Conservation (phyloP, 148 eudicot genomes). For the Chenopodium suecicum region DNA sequence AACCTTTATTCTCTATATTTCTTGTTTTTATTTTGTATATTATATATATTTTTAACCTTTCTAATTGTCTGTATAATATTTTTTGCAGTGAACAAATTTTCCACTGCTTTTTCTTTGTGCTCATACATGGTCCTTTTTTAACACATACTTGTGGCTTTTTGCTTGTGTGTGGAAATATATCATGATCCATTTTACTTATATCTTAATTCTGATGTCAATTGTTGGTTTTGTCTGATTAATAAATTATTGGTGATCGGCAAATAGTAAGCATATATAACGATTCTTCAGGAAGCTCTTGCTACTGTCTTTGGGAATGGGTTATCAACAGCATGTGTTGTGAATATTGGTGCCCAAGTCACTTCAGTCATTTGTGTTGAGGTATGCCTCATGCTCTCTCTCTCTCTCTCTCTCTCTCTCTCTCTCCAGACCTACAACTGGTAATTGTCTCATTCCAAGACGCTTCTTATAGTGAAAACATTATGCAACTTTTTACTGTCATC, state of each 20-base stretch:
- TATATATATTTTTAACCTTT: not conserved
- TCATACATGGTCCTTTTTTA: conserved; percentile 2
- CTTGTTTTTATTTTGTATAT: not conserved
- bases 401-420: too few species aligned
- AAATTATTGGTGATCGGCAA: not conserved
- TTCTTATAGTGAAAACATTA: not conserved
- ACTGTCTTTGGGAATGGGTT: conserved; percentile 95
- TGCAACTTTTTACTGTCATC: not conserved
- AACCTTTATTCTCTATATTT: not conserved
- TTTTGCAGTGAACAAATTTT: not conserved
- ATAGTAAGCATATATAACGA: conserved; percentile 13
- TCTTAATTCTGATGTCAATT: not conserved
- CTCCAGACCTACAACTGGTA: too few species aligned
- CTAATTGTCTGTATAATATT: not conserved
- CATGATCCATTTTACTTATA: not conserved
- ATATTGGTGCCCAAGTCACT: conserved; percentile 90
- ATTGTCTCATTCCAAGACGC: not conserved
- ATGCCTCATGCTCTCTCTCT: conserved; percentile 8
- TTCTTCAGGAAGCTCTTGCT: conserved; percentile 88
- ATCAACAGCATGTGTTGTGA: conserved; percentile 96
- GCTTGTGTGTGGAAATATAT: not conserved
- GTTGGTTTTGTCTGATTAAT: not conserved
- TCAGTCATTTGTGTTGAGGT: conserved; percentile 96
- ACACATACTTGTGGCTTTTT: not conserved
- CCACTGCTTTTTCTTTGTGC: not conserved